Conservation (phyloP, 768 basidiomycete genomes). For the Amylocystis lapponica region DNA sequence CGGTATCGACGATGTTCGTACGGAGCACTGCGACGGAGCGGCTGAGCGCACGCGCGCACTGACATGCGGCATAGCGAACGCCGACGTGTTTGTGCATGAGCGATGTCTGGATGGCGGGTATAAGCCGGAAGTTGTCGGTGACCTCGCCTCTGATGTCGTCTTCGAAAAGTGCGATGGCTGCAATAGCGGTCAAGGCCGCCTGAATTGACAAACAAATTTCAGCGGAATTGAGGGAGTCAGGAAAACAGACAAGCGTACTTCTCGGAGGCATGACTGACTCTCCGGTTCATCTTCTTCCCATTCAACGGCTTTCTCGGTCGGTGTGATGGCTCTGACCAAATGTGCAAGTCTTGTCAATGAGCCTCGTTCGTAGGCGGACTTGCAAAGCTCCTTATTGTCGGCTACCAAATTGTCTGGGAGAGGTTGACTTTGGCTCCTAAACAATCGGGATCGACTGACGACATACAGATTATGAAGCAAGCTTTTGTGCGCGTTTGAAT, state of each 20-base stretch:
- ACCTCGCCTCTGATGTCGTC: constrained; percentile 68
- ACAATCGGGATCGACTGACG: neutral
- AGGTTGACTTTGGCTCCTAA: neutral
- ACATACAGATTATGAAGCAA: constrained; percentile 72
- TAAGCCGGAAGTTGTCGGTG: constrained; percentile 51
- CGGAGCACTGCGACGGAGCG: constrained; percentile 75
- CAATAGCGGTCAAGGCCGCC: constrained; percentile 72
- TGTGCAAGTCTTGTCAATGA: constrained; percentile 50
- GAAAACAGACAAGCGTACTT: constrained; percentile 36
- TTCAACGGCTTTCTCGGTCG: constrained; percentile 36
- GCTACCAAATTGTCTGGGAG: constrained; percentile 57
- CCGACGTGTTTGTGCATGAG: constrained; percentile 62
- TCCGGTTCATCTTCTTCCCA: constrained; percentile 73
- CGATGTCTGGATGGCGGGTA: constrained; percentile 47
- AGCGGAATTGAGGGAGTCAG: neutral
- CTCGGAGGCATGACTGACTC: constrained; percentile 49
- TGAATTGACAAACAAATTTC: constrained; percentile 23
- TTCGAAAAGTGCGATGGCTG: constrained; percentile 65
- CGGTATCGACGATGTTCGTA: constrained; percentile 81
- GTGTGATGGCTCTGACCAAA: constrained; percentile 50
- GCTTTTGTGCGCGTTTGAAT: constrained; percentile 51
- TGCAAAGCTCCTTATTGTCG: constrained; percentile 64
- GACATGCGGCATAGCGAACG: constrained; percentile 82
- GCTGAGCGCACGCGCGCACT: constrained; percentile 75
- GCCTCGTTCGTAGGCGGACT: constrained; percentile 65